phyloP scores from a whole-genome alignment of 2,329 filamentous ascomycete species.

The Didymella glomerata region DNA sequence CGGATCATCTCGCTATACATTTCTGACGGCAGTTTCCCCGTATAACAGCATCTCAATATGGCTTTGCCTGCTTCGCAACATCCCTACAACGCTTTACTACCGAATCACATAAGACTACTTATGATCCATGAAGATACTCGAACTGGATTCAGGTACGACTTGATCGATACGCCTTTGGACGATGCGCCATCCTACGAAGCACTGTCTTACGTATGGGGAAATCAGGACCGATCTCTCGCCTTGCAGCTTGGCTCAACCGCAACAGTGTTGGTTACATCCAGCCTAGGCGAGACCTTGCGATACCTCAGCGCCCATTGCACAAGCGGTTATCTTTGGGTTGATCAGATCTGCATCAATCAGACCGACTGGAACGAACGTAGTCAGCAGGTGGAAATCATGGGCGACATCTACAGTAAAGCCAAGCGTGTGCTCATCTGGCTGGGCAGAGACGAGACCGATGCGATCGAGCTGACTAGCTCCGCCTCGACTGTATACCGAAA shows the following conservation, averaged over 20 bases:
- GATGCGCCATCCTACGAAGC: neutral
- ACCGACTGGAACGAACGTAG: too few relatives aligned
- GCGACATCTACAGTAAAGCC: too few relatives aligned
- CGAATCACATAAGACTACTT: neutral
- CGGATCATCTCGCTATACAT: too few relatives aligned
- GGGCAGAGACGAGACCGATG: too few relatives aligned
- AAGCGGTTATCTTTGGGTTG: too few relatives aligned
- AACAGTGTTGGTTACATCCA: neutral
- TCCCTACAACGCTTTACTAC: neutral
- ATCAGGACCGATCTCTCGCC: neutral
- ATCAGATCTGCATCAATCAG: too few relatives aligned
- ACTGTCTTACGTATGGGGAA: neutral
- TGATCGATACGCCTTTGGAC: neutral
- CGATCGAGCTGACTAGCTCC: too few relatives aligned
- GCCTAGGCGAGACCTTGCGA: neutral
- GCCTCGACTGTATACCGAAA: too few relatives aligned
- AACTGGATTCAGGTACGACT: neutral
- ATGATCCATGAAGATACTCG: neutral
- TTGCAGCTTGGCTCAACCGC: neutral
- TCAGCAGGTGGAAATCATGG: too few relatives aligned
- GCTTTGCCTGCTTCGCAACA: neutral
- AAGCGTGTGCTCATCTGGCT: too few relatives aligned
- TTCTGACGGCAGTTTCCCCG: too few relatives aligned
- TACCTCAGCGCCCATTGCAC: neutral
- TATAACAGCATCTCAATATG: neutral